Percentiles rank a stretch among this genome's conserved stretches.
Evolutionary conservation across 805 yeast genomes (phyloP).

Genomic region (Yamadazyma laniorum): DNA sequence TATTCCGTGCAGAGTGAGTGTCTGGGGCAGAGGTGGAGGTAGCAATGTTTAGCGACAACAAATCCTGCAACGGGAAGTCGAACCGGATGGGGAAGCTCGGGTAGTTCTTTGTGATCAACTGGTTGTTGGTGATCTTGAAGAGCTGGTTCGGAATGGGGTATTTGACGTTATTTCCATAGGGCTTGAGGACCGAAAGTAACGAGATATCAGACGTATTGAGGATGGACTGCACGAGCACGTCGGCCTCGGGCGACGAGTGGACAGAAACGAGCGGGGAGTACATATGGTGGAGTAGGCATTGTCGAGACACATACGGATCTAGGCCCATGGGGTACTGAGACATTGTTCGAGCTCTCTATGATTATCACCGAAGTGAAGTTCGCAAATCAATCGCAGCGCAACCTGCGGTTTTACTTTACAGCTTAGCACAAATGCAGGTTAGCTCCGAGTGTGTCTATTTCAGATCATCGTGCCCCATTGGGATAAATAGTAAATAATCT

Average conservation of each 20-base stretch:
- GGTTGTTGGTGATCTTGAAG: constrained; percentile 51
- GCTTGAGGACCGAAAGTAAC: constrained; percentile 47
- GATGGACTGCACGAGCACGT: constrained; percentile 38
- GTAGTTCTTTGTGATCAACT: constrained; percentile 46
- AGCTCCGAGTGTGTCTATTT: neutral
- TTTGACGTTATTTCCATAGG: constrained; percentile 54
- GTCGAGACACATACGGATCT: constrained; percentile 40
- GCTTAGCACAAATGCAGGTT: no score
- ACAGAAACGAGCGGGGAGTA: constrained; percentile 54
- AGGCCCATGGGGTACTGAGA: constrained; percentile 32
- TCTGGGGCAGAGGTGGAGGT: constrained; percentile 8
- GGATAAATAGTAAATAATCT: constrained; percentile 5
- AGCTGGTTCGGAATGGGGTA: constrained; percentile 40
- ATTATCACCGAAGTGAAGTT: neutral
- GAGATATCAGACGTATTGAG: constrained; percentile 37
- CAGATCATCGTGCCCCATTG: constrained; percentile 1
- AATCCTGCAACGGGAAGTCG: constrained; percentile 40
- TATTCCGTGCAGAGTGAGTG: constrained; percentile 9
- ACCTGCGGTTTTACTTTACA: no score
- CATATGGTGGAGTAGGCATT: constrained; percentile 43
- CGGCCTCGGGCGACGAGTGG: constrained; percentile 47
- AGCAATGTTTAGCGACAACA: constrained; percentile 30
- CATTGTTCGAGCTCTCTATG: neutral
- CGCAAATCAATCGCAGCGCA: neutral
- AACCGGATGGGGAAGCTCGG: constrained; percentile 61